Evolutionary conservation across 2,329 filamentous ascomycete species (phyloP), one percentile per base, ranked within the genome.

Genomic region (Pseudopyrenochaeta lycopersici): DNA sequence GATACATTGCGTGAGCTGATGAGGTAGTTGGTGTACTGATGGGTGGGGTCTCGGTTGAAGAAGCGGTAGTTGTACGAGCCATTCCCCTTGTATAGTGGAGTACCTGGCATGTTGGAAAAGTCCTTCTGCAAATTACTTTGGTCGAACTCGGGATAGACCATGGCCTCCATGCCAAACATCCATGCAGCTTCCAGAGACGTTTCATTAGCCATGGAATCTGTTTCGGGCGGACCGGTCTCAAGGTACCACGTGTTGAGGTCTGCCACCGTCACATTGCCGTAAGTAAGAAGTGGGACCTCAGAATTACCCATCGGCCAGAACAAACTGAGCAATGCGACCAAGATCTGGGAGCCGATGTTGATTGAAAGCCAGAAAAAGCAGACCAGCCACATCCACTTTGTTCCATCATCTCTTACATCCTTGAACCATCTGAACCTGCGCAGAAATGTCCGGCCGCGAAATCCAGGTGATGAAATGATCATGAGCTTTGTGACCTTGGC

Each of bases 281-380:
- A 44, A 0, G 54, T 60, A n/a, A 75, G 52, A 0, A 74, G 64
- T 1, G 70, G 68, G 1, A 59, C 46, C 1, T 61, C 41, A 0
- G 71, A 74, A 1, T 68, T 67, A 36, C 71, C 68, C 35, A 73
- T 66, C 0, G 73, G 72, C 62, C 71, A 75, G 49, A 75, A 74
- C 10, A 75, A 49, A 53, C 65, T 70, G 0, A 74, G 58, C 1
- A 70, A 49, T 2, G 73, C 73, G 2, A 75, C 68, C 11, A 75
- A 60, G 3, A 75, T 49, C 36, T 75, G 72, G 2, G 71, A 71
- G 1, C 71, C 66, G 12, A 74, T 63, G 35, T 74, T 74, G 49
- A 74, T 58, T 1, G 62, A 40, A 1, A 75, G 58, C 72, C 72
- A 75, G 4, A 69, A 32, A 6, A 68, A 15, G 46, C 72, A 74